These are phyloP conservation scores for Neonectria punicea DNA, from an alignment of 2,329 filamentous ascomycete genomes.

Conservation along the genomic window DNA sequence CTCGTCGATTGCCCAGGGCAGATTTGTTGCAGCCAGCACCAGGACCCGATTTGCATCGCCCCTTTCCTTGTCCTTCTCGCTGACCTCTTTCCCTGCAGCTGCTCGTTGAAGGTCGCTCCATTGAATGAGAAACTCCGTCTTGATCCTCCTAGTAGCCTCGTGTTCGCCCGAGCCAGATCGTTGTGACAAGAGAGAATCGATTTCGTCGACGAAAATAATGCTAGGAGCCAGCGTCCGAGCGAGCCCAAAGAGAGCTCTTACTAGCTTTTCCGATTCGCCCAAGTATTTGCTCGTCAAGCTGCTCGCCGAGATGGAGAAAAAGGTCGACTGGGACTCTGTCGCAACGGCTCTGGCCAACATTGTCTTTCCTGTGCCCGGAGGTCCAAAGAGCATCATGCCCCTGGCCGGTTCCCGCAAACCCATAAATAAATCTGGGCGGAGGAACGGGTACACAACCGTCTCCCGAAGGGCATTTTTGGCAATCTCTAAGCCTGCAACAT, in stretches of 20 bases:
- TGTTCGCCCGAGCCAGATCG: conserved; percentile 87
- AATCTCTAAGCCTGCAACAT: conserved; percentile 89
- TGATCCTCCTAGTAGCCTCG: conserved; percentile 92
- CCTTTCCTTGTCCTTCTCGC: conserved; percentile 71
- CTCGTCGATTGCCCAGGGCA: conserved; percentile 98
- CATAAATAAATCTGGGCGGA: conserved; percentile 95
- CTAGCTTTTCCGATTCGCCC: conserved; percentile 95
- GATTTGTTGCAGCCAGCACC: conserved; percentile 92
- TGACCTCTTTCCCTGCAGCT: conserved; percentile 83
- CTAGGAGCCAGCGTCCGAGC: conserved; percentile 90
- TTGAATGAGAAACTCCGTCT: conserved; percentile 97
- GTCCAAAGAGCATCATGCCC: conserved; percentile 96
- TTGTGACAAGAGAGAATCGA: conserved; percentile 90
- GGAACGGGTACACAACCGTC: conserved; percentile 95
- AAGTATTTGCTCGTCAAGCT: conserved; percentile 96
- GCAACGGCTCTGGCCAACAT: conserved; percentile 94
- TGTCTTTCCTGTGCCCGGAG: conserved; percentile 97
- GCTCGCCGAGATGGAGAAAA: conserved; percentile 96
- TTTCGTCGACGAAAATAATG: conserved; percentile 99
- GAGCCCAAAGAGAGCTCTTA: conserved; percentile 89
- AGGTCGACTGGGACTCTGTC: conserved; percentile 93
- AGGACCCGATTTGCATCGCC: conserved; percentile 90
- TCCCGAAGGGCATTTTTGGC: conserved; percentile 95
- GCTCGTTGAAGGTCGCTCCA: conserved; percentile 96
- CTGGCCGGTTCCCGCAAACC: conserved; percentile 92